Base-by-base conservation (phyloP, 2,329 filamentous ascomycete species). In the Rutstroemia sydowiana region DNA sequence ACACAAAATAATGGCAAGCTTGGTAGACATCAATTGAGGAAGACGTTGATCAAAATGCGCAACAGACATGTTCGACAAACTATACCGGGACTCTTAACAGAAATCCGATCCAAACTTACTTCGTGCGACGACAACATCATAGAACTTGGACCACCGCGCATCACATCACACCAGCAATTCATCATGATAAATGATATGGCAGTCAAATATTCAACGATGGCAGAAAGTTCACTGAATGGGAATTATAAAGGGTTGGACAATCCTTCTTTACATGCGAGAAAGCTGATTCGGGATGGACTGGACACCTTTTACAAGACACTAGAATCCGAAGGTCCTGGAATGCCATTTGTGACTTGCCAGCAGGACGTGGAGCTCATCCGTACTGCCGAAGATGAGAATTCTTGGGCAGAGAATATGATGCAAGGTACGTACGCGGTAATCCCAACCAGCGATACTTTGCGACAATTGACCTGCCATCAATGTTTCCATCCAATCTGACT, bases 1-100 rank as follows among this genome's bases (percentile, higher is more conserved):
- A 23, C 3, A 40, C 39, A 61, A 8, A 53, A 56, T 1, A 30
- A 42, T 8, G 42, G 60, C 23, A 55, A 44, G 30, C 45, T 57
- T 13, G 60, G 60, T 11, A 55, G 48, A 28, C 46, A 54, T 44
- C 40, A 56, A 20, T 44, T 57, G 34, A 55, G 55, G 34, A 52
- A 44, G 21, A 48, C 54, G 23, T 36, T 57, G 7, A 52, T 56
- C 23, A 49, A 44, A 23, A 54, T 55, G 53, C 55, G 51, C 13
- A 55, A 57, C 30, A 48, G 30, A 36, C 53, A 57, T 37, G 45
- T 57, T 40, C 55, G 52, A 45, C 32, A 40, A 42, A 55, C 43
- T 37, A 54, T 57, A 39, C 55, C 53, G 13, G 45, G 23, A 28
- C 34, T 57, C 11, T 23, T 56, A n/a, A 40, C 36, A 14, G 55